Evolutionary conservation across 202 grass and related monocot genomes (phyloP).

Genomic region (Musa balbisiana): DNA sequence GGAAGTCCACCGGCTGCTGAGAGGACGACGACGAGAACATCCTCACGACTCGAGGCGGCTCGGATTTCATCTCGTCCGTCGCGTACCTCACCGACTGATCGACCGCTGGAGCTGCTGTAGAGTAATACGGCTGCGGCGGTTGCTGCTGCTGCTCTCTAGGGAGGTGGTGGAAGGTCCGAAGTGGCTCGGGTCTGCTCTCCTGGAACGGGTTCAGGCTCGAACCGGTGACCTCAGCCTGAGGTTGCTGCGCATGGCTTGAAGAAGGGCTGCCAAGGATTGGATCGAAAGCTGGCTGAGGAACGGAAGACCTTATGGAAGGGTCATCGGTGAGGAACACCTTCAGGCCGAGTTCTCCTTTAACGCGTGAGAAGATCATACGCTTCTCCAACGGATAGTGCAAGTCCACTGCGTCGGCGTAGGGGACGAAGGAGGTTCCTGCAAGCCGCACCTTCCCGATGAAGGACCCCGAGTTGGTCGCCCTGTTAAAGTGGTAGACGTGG

Average conservation of each 20-base stretch:
- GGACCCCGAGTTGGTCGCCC: slow-evolving; percentile 38
- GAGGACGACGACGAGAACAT: slow-evolving; percentile 2
- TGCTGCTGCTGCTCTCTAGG: slow-evolving; percentile 28
- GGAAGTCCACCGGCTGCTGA: slow-evolving; percentile 14
- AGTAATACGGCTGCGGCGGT: slow-evolving; percentile 14
- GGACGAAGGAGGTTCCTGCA: slow-evolving; percentile 61
- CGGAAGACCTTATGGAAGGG: slow-evolving; percentile 51
- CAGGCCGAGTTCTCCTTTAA: slow-evolving; percentile 65
- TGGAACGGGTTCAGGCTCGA: slow-evolving; percentile 34
- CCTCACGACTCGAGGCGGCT: slow-evolving; percentile 21
- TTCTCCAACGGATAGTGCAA: slow-evolving; percentile 79
- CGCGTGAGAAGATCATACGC: slow-evolving; percentile 41
- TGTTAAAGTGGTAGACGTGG: slow-evolving; percentile 55
- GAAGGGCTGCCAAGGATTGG: slow-evolving; percentile 36
- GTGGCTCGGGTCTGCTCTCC: slow-evolving; percentile 31
- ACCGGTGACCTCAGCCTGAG: slow-evolving; percentile 2
- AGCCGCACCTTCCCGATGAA: slow-evolving; percentile 73
- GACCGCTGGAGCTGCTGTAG: slow-evolving; percentile 30
- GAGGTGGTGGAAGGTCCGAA: slow-evolving; percentile 61
- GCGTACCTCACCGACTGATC: slow-evolving; percentile 31
- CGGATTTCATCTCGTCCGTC: slow-evolving; percentile 18
- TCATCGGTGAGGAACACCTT: slow-evolving; percentile 83
- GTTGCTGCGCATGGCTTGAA: slow-evolving; percentile 31
- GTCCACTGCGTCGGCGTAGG: slow-evolving; percentile 38
- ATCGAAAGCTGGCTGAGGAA: slow-evolving; percentile 37